Conservation (phyloP, 73 alveolate genomes). For the Paramecium biaurelia region DNA sequence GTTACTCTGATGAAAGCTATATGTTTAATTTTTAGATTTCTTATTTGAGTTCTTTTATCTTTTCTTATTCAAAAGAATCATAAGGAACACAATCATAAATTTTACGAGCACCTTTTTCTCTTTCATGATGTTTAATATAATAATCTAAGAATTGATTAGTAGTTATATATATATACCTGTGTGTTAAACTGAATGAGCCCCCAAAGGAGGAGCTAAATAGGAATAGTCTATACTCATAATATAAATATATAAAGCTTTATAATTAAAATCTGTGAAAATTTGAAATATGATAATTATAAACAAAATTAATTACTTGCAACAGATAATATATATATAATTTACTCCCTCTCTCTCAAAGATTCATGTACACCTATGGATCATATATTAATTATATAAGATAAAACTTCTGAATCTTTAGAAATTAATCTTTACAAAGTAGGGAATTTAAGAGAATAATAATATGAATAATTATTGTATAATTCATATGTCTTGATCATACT, state of each 20-base stretch:
- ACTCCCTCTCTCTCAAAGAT: neutral
- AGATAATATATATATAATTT: too few species aligned
- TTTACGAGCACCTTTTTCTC: constrained; percentile 53
- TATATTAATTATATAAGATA: too few species aligned
- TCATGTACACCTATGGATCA: too few species aligned
- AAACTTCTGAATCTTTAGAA: too few species aligned
- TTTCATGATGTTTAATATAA: constrained; percentile 52
- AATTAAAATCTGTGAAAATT: neutral
- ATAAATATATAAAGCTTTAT: neutral
- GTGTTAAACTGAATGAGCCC: neutral
- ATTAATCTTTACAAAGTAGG: too few species aligned
- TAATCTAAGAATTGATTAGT: neutral
- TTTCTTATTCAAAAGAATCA: constrained; percentile 43
- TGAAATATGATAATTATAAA: neutral
- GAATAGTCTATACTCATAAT: neutral
- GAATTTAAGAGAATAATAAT: too few species aligned
- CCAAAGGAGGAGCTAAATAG: neutral
- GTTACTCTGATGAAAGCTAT: constrained; percentile 45
- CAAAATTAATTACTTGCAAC: neutral
- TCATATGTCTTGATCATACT: too few species aligned
- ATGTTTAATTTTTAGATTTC: constrained; percentile 35
- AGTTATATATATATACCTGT: neutral
- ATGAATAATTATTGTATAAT: too few species aligned
- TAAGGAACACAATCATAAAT: constrained; percentile 54
- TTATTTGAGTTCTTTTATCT: constrained; percentile 51